Base-by-base conservation (phyloP, 2,329 filamentous ascomycete species). In the Talaromyces pinophilus region DNA sequence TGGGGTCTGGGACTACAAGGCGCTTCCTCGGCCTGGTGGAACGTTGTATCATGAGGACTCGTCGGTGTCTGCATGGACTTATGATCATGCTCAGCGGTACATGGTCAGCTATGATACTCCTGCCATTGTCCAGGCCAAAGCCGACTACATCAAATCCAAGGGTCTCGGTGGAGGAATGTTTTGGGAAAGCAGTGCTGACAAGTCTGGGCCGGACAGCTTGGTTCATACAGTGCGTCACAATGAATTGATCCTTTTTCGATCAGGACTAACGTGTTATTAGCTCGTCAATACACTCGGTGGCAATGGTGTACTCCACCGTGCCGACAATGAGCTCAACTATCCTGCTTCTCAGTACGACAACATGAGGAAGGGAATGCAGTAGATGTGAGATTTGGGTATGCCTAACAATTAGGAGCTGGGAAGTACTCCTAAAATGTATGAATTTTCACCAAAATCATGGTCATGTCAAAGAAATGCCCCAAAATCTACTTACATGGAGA, bases 111-210 rank as follows among this genome's bases (percentile, higher is more conserved):
- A 93, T 70, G 90, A 92, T 75, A 93, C 87, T 2, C 84, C 87
- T 2, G 79, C 82, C 7, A 86, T 92, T 50, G 62, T 67, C 17
- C 22, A 64, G 33, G 8, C 77, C 1, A 80, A 85, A 15, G 96
- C 87, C 74, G 85, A 96, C 73, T 86, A 83, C 76, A 86, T 97
- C 74, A 85, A 83, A 73, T 76, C 85, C 22, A 81, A 84, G 54
- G 83, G 86, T 0, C 84, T 97, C 0, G 93, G 93, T 1, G 94
- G 94, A 19, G 92, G 86, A n/a, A 97, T 98, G 93, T 98, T 92
- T 92, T 96, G 92, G 92, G 93, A 97, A 81, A 92, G 88, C 72
- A 94, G 90, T 73, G 89, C 87, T 0, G 94, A 97, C 76, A 89
- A 88, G 74, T 75, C 78, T 2, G 88, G 87, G 0, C 78, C 77